Conservation (phyloP, 306 rosid species). For the Glycyrrhiza uralensis region DNA sequence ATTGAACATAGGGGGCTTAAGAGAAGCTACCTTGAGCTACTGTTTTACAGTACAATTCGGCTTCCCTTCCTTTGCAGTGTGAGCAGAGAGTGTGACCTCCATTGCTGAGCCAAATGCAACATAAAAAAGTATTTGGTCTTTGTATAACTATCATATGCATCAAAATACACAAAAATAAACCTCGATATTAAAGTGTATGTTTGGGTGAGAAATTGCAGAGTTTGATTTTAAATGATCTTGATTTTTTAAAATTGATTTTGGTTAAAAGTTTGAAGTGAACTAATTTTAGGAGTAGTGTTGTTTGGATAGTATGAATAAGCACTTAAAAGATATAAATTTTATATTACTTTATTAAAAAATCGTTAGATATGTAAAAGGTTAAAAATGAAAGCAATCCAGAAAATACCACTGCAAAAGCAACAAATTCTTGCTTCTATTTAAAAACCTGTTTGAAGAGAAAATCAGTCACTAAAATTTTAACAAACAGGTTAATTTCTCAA, state of each 20-base stretch:
- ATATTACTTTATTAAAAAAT: not conserved
- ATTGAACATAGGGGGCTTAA: not conserved
- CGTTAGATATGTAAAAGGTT: not conserved
- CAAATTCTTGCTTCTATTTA: not conserved
- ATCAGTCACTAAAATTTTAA: not conserved
- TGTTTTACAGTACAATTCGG: slow-evolving; percentile 88
- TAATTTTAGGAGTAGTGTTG: not conserved
- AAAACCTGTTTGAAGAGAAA: not conserved
- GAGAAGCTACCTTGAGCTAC: slow-evolving; percentile 61
- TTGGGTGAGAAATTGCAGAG: not conserved
- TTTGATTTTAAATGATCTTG: not conserved
- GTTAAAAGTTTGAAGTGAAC: not conserved
- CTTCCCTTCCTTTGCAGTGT: slow-evolving; percentile 91
- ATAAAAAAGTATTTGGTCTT: slow-evolving; percentile 11
- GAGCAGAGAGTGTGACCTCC: slow-evolving; percentile 59
- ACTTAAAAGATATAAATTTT: not conserved
- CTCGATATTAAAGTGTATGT: not conserved
- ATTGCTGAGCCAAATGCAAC: slow-evolving; percentile 49
- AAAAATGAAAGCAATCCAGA: not conserved
- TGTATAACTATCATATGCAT: not conserved
- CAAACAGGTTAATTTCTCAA: not conserved
- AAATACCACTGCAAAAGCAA: not conserved
- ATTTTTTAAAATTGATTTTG: not conserved
- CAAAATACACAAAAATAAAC: not conserved
- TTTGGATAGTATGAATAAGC: not conserved